Evolutionary conservation across 192 early-diverging fungal species (phyloP).

Genomic region (Linnemannia zychae): DNA sequence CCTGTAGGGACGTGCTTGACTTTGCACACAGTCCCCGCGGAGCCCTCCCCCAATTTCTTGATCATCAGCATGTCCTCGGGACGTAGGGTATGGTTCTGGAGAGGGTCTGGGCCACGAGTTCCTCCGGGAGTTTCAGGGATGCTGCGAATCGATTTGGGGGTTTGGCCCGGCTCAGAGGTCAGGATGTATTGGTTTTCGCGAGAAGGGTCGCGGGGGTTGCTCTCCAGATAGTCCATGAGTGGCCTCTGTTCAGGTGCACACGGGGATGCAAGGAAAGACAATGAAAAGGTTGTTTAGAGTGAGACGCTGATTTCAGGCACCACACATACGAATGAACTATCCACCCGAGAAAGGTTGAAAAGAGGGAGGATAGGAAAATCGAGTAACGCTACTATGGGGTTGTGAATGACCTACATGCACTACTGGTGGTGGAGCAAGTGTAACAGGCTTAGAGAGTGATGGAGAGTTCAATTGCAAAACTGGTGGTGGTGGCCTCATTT

Average conservation of each 20-base stretch:
- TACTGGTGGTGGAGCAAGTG: conserved; percentile 27
- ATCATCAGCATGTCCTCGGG: conserved; percentile 82
- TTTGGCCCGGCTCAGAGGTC: conserved; percentile 19
- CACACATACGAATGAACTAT: not conserved
- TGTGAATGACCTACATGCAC: conserved; percentile 24
- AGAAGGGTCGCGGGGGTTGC: conserved; percentile 41
- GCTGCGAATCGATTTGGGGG: conserved; percentile 36
- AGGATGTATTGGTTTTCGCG: conserved; percentile 35
- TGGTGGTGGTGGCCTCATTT: conserved; percentile 39
- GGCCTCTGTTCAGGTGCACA: conserved; percentile 15
- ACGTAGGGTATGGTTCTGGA: conserved; percentile 52
- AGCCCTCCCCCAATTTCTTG: conserved; percentile 90
- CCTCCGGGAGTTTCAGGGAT: conserved; percentile 52
- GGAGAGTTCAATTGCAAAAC: conserved; percentile 41
- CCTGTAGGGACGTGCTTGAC: conserved; percentile 81
- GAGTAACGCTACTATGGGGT: not conserved
- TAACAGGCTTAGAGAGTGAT: conserved; percentile 15
- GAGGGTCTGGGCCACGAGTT: conserved; percentile 40
- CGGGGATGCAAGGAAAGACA: not conserved
- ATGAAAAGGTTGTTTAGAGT: not conserved
- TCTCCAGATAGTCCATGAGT: conserved; percentile 42
- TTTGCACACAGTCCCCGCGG: conserved; percentile 89
- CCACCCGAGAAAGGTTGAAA: too few relatives aligned
- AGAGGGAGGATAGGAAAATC: not conserved
- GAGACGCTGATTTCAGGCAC: not conserved